Evolutionary conservation across 139 green algal genomes (phyloP).

Genomic region (Tetradesmus obliquus): DNA sequence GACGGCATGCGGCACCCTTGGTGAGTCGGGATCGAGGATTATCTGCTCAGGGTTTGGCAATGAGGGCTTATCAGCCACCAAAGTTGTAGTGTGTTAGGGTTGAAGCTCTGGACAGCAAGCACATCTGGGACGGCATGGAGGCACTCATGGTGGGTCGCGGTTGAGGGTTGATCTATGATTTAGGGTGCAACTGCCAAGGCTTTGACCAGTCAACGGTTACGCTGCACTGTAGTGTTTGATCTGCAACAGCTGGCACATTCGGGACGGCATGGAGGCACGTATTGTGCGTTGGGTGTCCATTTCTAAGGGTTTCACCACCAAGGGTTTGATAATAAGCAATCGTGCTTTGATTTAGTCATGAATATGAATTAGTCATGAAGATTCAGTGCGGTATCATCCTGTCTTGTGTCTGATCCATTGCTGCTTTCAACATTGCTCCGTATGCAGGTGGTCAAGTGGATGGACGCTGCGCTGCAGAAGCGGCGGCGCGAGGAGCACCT

Average conservation of each 20-base stretch:
- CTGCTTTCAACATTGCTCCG: no score
- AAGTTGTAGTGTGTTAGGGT: conserved; percentile 35
- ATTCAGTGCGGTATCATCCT: no score
- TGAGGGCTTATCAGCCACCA: neutral
- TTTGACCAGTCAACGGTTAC: no score
- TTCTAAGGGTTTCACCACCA: neutral
- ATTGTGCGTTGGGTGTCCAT: conserved; percentile 39
- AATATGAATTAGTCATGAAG: no score
- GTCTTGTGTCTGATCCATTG: no score
- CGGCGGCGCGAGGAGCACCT: conserved; percentile 68
- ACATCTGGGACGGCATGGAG: conserved; percentile 68
- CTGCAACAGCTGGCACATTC: conserved; percentile 41
- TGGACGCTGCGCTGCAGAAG: conserved; percentile 70
- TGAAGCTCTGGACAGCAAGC: conserved; percentile 50
- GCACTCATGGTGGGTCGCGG: conserved; percentile 42
- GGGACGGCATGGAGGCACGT: conserved; percentile 67
- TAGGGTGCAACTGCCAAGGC: neutral
- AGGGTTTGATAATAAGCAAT: no score
- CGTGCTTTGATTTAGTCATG: no score
- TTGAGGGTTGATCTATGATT: conserved; percentile 31
- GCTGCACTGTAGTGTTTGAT: no score
- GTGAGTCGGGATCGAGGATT: neutral
- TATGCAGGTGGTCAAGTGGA: conserved; percentile 50
- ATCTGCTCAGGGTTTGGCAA: neutral
- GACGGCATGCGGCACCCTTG: conserved; percentile 65